Base-by-base conservation (phyloP, 331 rosid species). In the Dryas integrifolia region DNA sequence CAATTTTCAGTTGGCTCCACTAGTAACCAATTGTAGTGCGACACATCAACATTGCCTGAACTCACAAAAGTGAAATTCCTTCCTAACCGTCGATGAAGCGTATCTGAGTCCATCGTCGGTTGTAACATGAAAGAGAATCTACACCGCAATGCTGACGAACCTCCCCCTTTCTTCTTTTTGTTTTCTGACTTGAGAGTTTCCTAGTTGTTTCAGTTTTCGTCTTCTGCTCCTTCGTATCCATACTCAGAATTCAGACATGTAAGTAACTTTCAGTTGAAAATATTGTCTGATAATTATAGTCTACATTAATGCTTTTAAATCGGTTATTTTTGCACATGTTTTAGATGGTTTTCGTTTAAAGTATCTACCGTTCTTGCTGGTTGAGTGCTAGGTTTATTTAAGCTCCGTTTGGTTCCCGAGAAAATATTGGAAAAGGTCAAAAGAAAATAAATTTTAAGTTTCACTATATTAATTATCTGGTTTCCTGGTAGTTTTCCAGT, bases 221-320 rank as follows among this genome's bases (percentile, higher is more conserved):
- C 74, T 65, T 58, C 74, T 65, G 63, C 63, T 53, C 72, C 68
- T 58, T 46, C 47, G 65, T 47, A 72, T 52, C 62, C 64, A 6
- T 9, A 46, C 72, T 63, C 58, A 0, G 9, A 14, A 64, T 48
- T 41, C 67, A 6, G 49, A 52, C 35, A n/a, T 56, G 82, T 72
- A 21, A 56, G 82, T 39, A 38, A 67, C 24, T 21, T 21, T 21
- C 24, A 21, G 21, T 26, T 72, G 30, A 43, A 14, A 58, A 26
- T 30, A 35, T 1, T 58, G 21, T 16, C 18, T 15, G 14, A 1
- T 57, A 1, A 5, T 41, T 64, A 9, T 9, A 7, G 6, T 41
- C 70, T 26, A 50, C 38, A 30, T 15, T 0, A 2, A 44, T 26
- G 30, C 7, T 50, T 5, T 65, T 43, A 14, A 40, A 67, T 72